These are phyloP conservation scores for Penicillium sp. DNA, from an alignment of 2,329 filamentous ascomycete genomes.

Conservation along the genomic window DNA sequence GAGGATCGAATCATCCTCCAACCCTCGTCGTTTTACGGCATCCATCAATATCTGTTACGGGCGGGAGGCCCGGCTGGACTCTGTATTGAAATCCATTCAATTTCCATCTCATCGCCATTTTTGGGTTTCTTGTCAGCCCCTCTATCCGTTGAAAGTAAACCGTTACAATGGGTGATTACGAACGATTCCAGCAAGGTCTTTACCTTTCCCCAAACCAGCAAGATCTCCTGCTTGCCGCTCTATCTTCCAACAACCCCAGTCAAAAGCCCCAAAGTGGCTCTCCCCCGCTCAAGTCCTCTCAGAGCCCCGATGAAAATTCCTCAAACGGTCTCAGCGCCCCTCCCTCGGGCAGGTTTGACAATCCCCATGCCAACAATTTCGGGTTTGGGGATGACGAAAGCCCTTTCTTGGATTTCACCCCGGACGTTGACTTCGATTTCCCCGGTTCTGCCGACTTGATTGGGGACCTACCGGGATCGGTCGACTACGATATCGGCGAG, in stretches of 20 bases:
- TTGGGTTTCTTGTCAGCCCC: background rate
- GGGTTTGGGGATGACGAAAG: conserved; percentile 65
- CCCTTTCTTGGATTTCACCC: conserved; percentile 80
- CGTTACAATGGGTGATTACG: conserved; percentile 39
- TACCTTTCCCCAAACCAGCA: conserved; percentile 75
- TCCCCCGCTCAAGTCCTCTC: conserved; percentile 26
- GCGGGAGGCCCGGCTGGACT: conserved; percentile 35
- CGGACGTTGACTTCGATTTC: conserved; percentile 74
- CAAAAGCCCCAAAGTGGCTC: conserved; percentile 30
- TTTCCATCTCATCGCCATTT: background rate
- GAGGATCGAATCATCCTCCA: background rate
- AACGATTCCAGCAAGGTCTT: conserved; percentile 55
- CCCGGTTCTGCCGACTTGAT: conserved; percentile 67
- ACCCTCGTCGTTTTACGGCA: conserved; percentile 7
- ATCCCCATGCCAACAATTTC: conserved; percentile 46
- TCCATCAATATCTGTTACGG: conserved; percentile 30
- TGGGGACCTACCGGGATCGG: conserved; percentile 64
- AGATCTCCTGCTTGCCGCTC: conserved; percentile 70
- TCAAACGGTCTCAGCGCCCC: conserved; percentile 43
- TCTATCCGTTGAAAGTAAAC: background rate
- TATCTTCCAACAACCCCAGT: conserved; percentile 65
- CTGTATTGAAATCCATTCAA: conserved; percentile 4
- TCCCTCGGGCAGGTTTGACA: conserved; percentile 34
- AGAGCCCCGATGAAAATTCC: conserved; percentile 44
- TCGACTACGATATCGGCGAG: conserved; percentile 57